Evolutionary conservation across 2,329 filamentous ascomycete genomes (phyloP), one percentile per base, ranked within the genome.

Genomic region (Botrytis fabae): DNA sequence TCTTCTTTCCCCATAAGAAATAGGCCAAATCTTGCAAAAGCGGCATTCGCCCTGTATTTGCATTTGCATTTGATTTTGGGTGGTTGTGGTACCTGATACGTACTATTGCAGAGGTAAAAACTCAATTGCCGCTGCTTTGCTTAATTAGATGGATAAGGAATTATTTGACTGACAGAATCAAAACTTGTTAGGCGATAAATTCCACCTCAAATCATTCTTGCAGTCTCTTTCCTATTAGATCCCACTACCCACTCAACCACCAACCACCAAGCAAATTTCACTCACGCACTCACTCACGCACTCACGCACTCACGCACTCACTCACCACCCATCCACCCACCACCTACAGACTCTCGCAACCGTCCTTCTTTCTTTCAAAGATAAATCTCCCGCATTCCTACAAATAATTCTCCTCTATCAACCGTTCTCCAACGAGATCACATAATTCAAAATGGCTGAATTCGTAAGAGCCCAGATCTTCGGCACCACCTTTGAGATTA

Each of bases 401-500:
- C 65, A 1, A 69, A 69, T 3, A 42, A 44, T 42, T 6, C 18
- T 16, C 28, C 18, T 32, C 22, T 28, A 6, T 28, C n/a, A 42
- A 32, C 12, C 22, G 32, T 64, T 46, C 59, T 70, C 54, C 4
- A 40, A 40, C 65, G 59, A 71, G 61, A 51, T 28, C 20, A 51
- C 59, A 32, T 48, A 54, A 42, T 40, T 65, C 89, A 91, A 82
- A 83, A 98, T 99, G 96, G 96, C 96, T 83, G 96, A 99, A 88
- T 99, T 99, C 85, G 94, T 99, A 82, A 93, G 96, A 85, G 95
- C 95, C 82, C 95, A 98, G 89, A 98, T 99, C 84, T 99, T 99
- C 82, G 96, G 96, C 83, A 99, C 96, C 76, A 98, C 96, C 80
- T 99, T 99, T 83, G 96, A 99, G 90, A 98, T 98, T 85, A 99